These are phyloP conservation scores for Acacia concinna DNA, from an alignment of 331 rosid species.

Conservation along the genomic window DNA sequence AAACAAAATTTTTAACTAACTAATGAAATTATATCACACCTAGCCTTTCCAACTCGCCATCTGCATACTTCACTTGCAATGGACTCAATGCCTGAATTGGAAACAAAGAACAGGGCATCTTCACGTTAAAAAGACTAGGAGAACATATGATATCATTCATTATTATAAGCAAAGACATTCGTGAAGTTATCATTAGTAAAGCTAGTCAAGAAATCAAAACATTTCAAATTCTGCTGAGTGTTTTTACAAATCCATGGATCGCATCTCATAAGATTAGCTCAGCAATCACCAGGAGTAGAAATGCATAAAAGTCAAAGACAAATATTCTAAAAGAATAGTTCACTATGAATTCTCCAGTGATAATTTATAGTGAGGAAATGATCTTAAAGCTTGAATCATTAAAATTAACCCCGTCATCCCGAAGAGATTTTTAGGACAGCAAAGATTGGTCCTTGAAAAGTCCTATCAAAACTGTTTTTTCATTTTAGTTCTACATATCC, in stretches of 20 bases:
- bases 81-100: slow-evolving; percentile 95
- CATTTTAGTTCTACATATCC: neutral
- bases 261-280: slow-evolving; percentile 36
- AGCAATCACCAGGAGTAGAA: slow-evolving; percentile 42
- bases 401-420: neutral
- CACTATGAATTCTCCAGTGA: neutral
- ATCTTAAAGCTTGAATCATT: neutral
- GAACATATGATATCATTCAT: slow-evolving; percentile 27
- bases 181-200: neutral
- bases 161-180: neutral
- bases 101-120: slow-evolving; percentile 41
- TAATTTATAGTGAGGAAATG: neutral
- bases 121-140: slow-evolving; percentile 32
- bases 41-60: slow-evolving; percentile 98
- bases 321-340: slow-evolving; percentile 3
- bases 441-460: slow-evolving; percentile 1
- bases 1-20: slow-evolving; percentile 28
- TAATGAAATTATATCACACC: slow-evolving; percentile 51
- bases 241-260: slow-evolving; percentile 15
- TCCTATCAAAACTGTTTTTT: neutral
- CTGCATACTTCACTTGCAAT: slow-evolving; percentile 99
- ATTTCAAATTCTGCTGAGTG: neutral
- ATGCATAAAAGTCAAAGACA: slow-evolving; percentile 38
- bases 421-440: neutral
- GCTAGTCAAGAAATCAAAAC: slow-evolving; percentile 17